Conservation (phyloP, 2,329 filamentous ascomycete genomes). For the Colletotrichum tropicale region DNA sequence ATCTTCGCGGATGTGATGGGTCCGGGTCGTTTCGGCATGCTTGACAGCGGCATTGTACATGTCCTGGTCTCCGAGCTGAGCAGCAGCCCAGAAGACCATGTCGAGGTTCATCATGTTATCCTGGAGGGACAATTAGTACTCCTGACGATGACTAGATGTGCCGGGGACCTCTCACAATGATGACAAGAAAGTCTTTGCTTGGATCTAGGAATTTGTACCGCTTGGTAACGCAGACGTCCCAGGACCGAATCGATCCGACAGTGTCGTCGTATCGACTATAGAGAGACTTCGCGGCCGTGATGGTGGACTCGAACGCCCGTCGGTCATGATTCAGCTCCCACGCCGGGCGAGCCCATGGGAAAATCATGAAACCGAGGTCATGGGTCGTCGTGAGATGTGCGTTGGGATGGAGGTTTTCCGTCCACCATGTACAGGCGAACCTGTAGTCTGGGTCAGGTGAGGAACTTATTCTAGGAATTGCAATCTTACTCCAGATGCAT, state of each 20-base stretch:
- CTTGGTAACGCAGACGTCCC: conserved; percentile 47
- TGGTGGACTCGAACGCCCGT: conserved; percentile 36
- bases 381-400: conserved; percentile 38
- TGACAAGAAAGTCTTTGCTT: conserved; percentile 39
- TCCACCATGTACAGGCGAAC: conserved; percentile 46
- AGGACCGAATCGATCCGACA: conserved; percentile 42
- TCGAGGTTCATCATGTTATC: conserved; percentile 47
- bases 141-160: neutral
- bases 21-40: conserved; percentile 43
- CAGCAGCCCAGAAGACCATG: conserved; percentile 44
- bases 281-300: conserved; percentile 38
- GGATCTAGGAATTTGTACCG: conserved; percentile 39
- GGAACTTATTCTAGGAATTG: neutral
- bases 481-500: conserved; percentile 27
- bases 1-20: conserved; percentile 43
- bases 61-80: conserved; percentile 30
- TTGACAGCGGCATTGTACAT: conserved; percentile 38
- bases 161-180: conserved; percentile 36
- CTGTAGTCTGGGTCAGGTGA: neutral
- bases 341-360: conserved; percentile 38
- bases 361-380: conserved; percentile 49
- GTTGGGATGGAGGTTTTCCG: conserved; percentile 38
- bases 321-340: conserved; percentile 44
- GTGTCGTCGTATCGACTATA: conserved; percentile 36
- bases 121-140: conserved; percentile 16